Evolutionary conservation across 192 early-diverging fungal genomes (phyloP), one percentile per base, ranked within the genome.

Genomic region (Backusella psychrophila): DNA sequence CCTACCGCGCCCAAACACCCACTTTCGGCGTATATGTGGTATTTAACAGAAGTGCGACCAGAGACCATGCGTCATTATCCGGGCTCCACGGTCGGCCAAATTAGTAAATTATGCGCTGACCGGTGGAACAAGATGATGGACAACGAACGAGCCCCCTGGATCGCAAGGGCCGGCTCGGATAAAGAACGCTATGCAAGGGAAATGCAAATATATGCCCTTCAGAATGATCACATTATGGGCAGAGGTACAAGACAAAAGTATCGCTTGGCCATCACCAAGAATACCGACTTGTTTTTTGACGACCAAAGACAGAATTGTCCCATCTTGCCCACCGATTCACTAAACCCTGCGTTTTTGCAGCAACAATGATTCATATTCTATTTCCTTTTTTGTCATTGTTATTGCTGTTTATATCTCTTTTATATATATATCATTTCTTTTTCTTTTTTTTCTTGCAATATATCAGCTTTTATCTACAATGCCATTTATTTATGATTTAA

Each of bases 11-110:
- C 92, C 38, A 92, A 92, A 66, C 92, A 93, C 73, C 92, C 92
- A 44, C 86, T 91, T 82, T 91, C 89, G 1, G 91, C 89, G 26
- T 93, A 91, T 68, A 79, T 93, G 46, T 91, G 85, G 75, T 93
- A 87, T 66, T 71, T 93, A 67, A 86, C 82, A 14, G 87, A 89
- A 2, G 88, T 89, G 21, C 80, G 92, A 7, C 88, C 89, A 4
- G 79, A 82, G 15, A 84, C 87, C 33, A 83, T 89, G 53, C 83
- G 82, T 52, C 82, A 90, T 67, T 84, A 86, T 71, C 84, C 90
- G 23, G 90, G 89, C 19, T 87, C 84, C 69, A 88, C 86, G 31
- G 87, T 92, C 70, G 92, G 92, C 0, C 88, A 86, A 63, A 89
- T 92, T 59, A 90, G 88, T 46, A 91, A 90, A 76, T 80, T 89